These are phyloP conservation scores for Carex cristatella DNA, from an alignment of 176 grass and related monocot genomes.

Conservation along the genomic window DNA sequence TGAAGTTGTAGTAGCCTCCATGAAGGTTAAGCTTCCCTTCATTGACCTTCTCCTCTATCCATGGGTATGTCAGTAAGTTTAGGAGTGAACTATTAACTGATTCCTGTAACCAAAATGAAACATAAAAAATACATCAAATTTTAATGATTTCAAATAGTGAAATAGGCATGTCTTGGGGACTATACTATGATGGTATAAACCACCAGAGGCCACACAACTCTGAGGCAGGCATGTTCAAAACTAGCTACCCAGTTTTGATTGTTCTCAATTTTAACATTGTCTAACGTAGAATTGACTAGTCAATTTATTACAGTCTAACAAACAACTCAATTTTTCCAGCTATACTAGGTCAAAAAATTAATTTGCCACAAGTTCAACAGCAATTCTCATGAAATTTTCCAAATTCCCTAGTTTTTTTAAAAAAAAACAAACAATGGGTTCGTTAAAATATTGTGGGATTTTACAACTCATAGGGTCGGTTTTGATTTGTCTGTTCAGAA, in stretches of 20 bases:
- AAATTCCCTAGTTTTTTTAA: not conserved
- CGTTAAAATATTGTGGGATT: not conserved
- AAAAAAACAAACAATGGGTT: not conserved
- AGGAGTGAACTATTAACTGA: constrained; percentile 84
- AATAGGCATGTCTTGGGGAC: not conserved
- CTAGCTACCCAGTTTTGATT: not conserved
- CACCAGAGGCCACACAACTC: not conserved
- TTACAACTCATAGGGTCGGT: not conserved
- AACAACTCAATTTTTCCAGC: not conserved
- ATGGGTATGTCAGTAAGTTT: constrained; percentile 92
- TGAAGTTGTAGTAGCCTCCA: constrained; percentile 85
- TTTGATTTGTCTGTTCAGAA: not conserved
- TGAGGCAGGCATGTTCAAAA: not conserved
- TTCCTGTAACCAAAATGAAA: constrained; percentile 49
- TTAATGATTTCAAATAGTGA: not conserved
- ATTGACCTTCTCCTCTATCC: constrained; percentile 85
- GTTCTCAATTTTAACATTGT: not conserved
- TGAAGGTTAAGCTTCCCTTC: constrained; percentile 67
- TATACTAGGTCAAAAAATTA: not conserved
- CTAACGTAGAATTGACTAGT: not conserved
- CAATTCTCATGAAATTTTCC: not conserved
- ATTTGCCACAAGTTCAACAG: not conserved
- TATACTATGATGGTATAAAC: not conserved
- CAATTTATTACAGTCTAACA: not conserved
- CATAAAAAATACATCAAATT: constrained; percentile 12